Base-by-base conservation (phyloP, 768 basidiomycete genomes). In the Ramaria sp. region DNA sequence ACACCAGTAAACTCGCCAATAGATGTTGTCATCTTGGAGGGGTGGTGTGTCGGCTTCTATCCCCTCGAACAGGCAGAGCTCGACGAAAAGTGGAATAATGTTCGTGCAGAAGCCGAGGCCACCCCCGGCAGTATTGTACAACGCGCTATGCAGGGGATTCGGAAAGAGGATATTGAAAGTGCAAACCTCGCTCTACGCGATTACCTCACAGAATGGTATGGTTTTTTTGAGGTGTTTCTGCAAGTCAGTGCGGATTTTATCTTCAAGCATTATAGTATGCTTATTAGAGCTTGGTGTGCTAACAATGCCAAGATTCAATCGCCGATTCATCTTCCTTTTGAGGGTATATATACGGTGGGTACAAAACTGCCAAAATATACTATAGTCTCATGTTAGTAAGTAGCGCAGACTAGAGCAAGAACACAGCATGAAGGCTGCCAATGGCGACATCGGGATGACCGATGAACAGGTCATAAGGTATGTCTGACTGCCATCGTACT, bases 1-100 rank as follows among this genome's bases (percentile, higher is more conserved):
- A 63, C 67, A 1, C 59, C 70, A 1, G 71, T 91, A 5, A 32
- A 70, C 58, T 63, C 72, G 63, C 76, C 76, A 0, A 57, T 85
- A 5, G 90, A 99, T 63, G 71, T 98, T 13, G 84, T 98, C 48
- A 76, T 99, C 48, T 70, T 99, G 48, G 96, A 99, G 70, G 96
- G 96, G 9, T 99, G 96, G 96, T 92, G 85, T 67, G 80, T 88
- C 22, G 94, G 95, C 0, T 97, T 96, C 64, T 74, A 75, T 49
- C 83, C 90, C 1, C 72, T 89, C 5, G 61, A 71, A 0, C 44
- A 59, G 16, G 66, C 71, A 9, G 77, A 79, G 57, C 65, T 91
- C 32, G 72, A 78, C 42, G 63, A 63, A 37, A 70, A 74, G 28
- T 90, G 84, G 78, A 65, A 70, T 10, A 56, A 50, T 58, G 20